Evolutionary conservation across 2,329 filamentous ascomycete genomes (phyloP), one percentile per base, ranked within the genome.

Genomic region (Myriosclerotinia scirpicola): DNA sequence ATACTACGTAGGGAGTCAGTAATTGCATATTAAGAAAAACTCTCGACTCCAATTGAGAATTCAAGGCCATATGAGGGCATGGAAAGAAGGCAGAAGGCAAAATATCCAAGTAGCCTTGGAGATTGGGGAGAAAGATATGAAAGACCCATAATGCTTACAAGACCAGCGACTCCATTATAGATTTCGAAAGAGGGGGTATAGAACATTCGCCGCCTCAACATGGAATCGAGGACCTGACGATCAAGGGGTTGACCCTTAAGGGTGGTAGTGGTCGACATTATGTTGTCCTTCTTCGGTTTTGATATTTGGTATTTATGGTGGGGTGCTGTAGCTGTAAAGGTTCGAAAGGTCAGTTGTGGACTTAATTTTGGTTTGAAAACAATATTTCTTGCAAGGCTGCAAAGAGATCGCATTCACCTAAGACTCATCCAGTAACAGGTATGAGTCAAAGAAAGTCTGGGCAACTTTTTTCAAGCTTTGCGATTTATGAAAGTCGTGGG

Each of bases 181-280:
- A 96, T 94, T 80, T 98, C 95, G 79, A 97, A 98, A 65, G 93
- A 89, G 64, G 93, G 93, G 70, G 93, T 97, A 81, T 95, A 96
- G 84, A 98, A 98, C 81, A 94, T 84, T 79, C 93, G 90, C 72
- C 93, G 90, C 72, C 90, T 88, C 74, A 98, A 88, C 76, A 98
- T 86, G 69, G 88, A 90, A 77, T 98, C 95, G 76, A 98, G 87
- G 67, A 86, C 82, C 68, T 84, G 81, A 76, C 92, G 88, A 80
- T 98, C 93, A 74, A 99, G 89, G 80, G 91, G 88, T 83, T 97
- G 89, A 75, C 94, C 95, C 80, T 90, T 93, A 77, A 92, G 87
- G 68, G 93, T 96, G 72, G 91, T 95, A 68, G 84, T 84, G 65
- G 85, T 84, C 67, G 85, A 80, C 84, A 87, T 87, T 70, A 69